Percentiles rank a stretch among this genome's conserved stretches.
These are phyloP conservation scores for Neurospora terricola DNA, from an alignment of 495 filamentous ascomycete species.

Conservation along the genomic window DNA sequence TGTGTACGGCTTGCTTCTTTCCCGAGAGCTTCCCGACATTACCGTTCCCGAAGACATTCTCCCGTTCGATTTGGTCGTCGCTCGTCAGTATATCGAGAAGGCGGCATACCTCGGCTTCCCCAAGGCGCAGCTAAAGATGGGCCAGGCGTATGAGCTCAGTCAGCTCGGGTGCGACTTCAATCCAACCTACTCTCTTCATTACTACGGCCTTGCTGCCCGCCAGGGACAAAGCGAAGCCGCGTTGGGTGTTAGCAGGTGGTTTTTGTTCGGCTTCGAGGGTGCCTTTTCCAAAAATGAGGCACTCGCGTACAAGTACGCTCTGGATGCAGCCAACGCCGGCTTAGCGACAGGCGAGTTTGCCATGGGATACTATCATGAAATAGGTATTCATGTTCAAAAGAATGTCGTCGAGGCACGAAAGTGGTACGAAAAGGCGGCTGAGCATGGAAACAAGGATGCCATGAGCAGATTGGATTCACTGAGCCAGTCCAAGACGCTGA, in stretches of 20 bases:
- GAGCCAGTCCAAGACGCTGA: constrained; percentile 73
- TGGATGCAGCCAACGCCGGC: constrained; percentile 68
- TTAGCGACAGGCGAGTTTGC: constrained; percentile 92
- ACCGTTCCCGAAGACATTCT: constrained; percentile 61
- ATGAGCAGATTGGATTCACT: constrained; percentile 72
- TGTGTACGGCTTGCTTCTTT: constrained; percentile 91
- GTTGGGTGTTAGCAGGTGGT: constrained; percentile 98
- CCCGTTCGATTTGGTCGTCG: constrained; percentile 61
- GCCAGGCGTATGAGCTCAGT: constrained; percentile 87
- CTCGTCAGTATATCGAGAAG: constrained; percentile 87
- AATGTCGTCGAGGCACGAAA: constrained; percentile 73
- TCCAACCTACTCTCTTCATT: constrained; percentile 83
- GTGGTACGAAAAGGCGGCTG: constrained; percentile 87
- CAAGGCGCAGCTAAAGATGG: constrained; percentile 97
- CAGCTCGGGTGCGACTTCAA: constrained; percentile 92
- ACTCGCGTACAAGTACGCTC: constrained; percentile 82
- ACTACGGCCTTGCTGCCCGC: constrained; percentile 84
- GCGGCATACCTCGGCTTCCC: constrained; percentile 93
- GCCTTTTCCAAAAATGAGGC: constrained; percentile 92
- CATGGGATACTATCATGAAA: constrained; percentile 95
- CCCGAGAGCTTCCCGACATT: constrained; percentile 81
- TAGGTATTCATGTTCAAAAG: constrained; percentile 76
- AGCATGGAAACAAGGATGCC: constrained; percentile 89
- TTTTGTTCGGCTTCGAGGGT: constrained; percentile 85
- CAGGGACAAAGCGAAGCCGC: constrained; percentile 86